Base-by-base conservation (phyloP, 495 filamentous ascomycete species). In the Pseudevernia furfuracea region DNA sequence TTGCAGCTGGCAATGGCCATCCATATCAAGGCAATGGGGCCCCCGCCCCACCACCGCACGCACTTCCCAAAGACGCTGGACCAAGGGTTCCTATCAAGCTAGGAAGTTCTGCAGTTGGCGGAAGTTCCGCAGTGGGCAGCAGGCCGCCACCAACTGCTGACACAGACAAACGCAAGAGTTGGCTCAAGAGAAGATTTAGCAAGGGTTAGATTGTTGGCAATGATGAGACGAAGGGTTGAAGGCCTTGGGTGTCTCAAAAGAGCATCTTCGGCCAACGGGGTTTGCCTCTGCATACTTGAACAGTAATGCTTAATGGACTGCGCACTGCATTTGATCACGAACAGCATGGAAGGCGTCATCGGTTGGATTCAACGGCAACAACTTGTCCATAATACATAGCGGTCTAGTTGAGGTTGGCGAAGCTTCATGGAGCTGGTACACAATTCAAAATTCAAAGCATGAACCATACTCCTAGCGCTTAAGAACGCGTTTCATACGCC, bases 101-200 rank as follows among this genome's bases (percentile, higher is more conserved):
- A 14, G 65, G 64, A 28, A 58, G 14, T 37, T 56, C 64, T 72
- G n/a, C 61, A 32, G 68, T 78, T 0, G 73, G 72, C 32, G 41
- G 63, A n/a, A 66, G 39, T 15, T 44, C 59, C 4, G 32, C 66
- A 38, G 61, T 39, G 28, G 41, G 41, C n/a, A 58, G 36, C 67
- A 62, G 71, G 61, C 72, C 78, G 37, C 68, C 77, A 56, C 67
- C 72, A 62, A 61, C 64, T 69, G 52, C 69, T 68, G 69, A 75
- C 73, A 78, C 66, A 36, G 85, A 92, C 65, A 96, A 96, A 79
- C 80, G 87, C 63, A 92, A 90, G 80, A 90, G 90, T 71, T 96
- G 92, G 92, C 86, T 97, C 63, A 85, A 89, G 72, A 84, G 83
- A 60, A 80, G 87, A 23, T 94, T 96, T 73, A 93, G 86, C 81